Base-by-base conservation (phyloP, 495 filamentous ascomycete genomes). In the Xylaria castorea region DNA sequence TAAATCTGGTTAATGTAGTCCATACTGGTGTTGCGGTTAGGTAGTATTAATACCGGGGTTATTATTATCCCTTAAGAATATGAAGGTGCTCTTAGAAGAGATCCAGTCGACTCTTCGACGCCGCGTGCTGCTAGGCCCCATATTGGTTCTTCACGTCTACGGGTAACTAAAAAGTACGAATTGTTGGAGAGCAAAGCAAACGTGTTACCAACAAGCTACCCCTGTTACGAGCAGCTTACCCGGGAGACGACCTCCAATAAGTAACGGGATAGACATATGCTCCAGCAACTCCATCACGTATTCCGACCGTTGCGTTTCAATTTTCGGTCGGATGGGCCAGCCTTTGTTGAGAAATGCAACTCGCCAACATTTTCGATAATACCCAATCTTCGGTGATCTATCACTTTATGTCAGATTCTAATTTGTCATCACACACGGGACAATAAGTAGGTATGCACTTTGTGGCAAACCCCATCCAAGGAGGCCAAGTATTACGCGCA, bases 221-320 rank as follows among this genome's bases (percentile, higher is more conserved):
- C 61, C 38, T 64, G 61, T 64, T 64, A 44, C 61, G 30, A 67
- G 44, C 25, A 51, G 18, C 42, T 36, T 66, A 36, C 63, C 27
- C 44, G 16, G 64, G 46, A 51, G 48, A 67, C 64, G 40, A 9
- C 22, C 62, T 25, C n/a, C 32, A 22, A 42, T 5, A 4, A 30
- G 6, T 5, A 0, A 32, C 12, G 25, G 12, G 3, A 20, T 3
- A 4, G 53, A 6, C 53, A 57, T 32, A 36, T 36, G 18, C 34
- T 61, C 34, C 5, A n/a, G n/a, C n/a, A 38, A n/a, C 32, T 4
- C 22, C 58, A 30, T 38, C 32, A 55, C 50, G 14, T 14, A 53
- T n/a, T n/a, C n/a, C 22, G 8, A 53, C 22, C 7, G 3, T 20
- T 5, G 14, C 20, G 44, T 20, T 46, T 20, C 36, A 48, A 48